Percentiles rank a stretch among this genome's conserved stretches.
Evolutionary conservation across 2,329 filamentous ascomycete genomes (phyloP).

Genomic region (Cyphellophora europaea): DNA sequence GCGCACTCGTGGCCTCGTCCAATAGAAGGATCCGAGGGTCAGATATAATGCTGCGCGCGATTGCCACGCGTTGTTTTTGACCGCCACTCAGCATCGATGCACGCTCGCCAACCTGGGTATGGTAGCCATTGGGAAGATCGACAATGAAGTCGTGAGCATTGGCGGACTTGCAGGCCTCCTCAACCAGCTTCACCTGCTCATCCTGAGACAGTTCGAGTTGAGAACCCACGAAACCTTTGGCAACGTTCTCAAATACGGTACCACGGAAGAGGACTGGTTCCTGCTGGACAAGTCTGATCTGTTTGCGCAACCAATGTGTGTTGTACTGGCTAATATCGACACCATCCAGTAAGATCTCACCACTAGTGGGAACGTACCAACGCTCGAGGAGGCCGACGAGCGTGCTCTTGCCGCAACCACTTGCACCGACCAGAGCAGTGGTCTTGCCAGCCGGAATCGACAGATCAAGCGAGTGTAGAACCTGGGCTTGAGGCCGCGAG

Average conservation of each 20-base stretch:
- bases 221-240: slow-evolving; percentile 41
- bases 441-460: slow-evolving; percentile 27
- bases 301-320: slow-evolving; percentile 48
- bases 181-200: slow-evolving; percentile 26
- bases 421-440: slow-evolving; percentile 34
- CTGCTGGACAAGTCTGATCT: slow-evolving; percentile 57
- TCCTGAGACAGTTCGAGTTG: slow-evolving; percentile 23
- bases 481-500: slow-evolving; percentile 25
- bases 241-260: slow-evolving; percentile 54
- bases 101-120: slow-evolving; percentile 65
- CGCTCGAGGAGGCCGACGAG: slow-evolving; percentile 33
- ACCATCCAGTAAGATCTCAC: slow-evolving; percentile 45
- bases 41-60: slow-evolving; percentile 60
- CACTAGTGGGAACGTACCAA: slow-evolving; percentile 31
- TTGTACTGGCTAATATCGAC: slow-evolving; percentile 48
- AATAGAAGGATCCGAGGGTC: slow-evolving; percentile 58
- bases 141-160: slow-evolving; percentile 63
- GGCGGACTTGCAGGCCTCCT: slow-evolving; percentile 55
- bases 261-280: slow-evolving; percentile 61
- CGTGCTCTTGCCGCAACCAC: slow-evolving; percentile 36
- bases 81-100: slow-evolving; percentile 72
- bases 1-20: slow-evolving; percentile 66
- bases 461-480: slow-evolving; percentile 26
- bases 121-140: slow-evolving; percentile 58
- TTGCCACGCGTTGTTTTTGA: slow-evolving; percentile 70